Percentiles rank a stretch among this genome's conserved stretches.
phyloP scores from a whole-genome alignment of 1,284 basidiomycete genomes.

The Lignosus rhinocerotis region DNA sequence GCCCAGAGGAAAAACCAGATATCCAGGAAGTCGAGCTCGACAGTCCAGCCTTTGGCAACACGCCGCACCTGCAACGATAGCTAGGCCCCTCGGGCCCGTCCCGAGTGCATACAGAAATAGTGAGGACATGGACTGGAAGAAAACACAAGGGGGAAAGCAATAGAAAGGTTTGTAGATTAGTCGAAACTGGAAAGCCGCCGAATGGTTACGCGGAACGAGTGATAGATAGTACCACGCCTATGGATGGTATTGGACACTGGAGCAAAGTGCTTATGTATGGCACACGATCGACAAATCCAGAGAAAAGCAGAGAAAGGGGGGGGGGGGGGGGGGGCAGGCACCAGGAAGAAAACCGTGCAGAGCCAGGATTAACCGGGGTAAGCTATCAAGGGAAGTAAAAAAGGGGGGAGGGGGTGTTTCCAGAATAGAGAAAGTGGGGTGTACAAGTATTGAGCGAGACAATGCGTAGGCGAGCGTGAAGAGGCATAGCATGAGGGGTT shows the following conservation, averaged over 20 bases:
- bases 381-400: not conserved
- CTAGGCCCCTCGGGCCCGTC: not conserved
- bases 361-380: slow-evolving; percentile 11
- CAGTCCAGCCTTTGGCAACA: not conserved
- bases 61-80: not conserved
- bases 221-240: not conserved
- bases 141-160: not conserved
- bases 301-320: not conserved
- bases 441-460: slow-evolving; percentile 13
- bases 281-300: not conserved
- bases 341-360: not conserved
- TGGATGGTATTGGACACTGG: slow-evolving; percentile 9
- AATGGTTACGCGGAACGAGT: not conserved
- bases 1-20: not conserved
- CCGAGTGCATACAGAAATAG: not conserved
- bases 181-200: not conserved
- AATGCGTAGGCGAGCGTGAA: slow-evolving; percentile 18
- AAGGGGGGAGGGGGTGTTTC: not conserved
- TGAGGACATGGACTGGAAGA: not conserved
- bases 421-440: slow-evolving; percentile 19
- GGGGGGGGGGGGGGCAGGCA: not conserved
- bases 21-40: slow-evolving; percentile 1
- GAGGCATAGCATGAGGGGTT: slow-evolving; percentile 18
- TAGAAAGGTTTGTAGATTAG: not conserved
- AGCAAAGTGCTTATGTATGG: slow-evolving; percentile 4